These are phyloP conservation scores for Geotrichum reessii DNA, from an alignment of 1,139 yeast genomes.

Conservation along the genomic window DNA sequence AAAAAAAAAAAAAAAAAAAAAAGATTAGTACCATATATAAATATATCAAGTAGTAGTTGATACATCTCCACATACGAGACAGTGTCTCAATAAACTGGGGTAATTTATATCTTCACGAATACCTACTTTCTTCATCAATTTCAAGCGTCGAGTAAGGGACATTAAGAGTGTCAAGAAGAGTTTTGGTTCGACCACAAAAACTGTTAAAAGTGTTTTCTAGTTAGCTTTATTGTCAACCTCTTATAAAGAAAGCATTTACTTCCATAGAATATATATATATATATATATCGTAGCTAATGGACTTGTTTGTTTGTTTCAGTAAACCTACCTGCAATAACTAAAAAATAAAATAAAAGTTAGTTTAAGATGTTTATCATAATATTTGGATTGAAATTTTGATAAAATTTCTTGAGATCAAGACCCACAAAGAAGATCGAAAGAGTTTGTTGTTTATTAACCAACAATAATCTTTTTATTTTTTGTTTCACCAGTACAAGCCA, in stretches of 20 bases:
- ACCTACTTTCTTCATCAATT: slow-evolving; percentile 15
- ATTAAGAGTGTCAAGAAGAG: slow-evolving; percentile 6
- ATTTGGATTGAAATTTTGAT: too few species aligned
- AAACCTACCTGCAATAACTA: slow-evolving; percentile 13
- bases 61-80: not conserved
- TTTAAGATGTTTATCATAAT: not conserved
- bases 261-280: too few species aligned
- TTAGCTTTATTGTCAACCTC: too few species aligned
- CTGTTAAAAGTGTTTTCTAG: too few species aligned
- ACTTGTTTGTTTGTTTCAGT: not conserved
- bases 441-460: too few species aligned
- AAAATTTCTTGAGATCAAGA: too few species aligned
- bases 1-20: not conserved
- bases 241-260: too few species aligned
- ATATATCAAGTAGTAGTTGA: too few species aligned
- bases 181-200: slow-evolving; percentile 17
- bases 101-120: too few species aligned
- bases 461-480: too few species aligned
- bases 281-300: not conserved
- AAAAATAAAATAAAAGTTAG: not conserved
- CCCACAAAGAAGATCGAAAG: too few species aligned
- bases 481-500: too few species aligned
- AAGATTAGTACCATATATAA: not conserved
- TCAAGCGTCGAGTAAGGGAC: slow-evolving; percentile 13
- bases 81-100: not conserved